Conservation (phyloP, 768 basidiomycete species). For the Russula emetica region DNA sequence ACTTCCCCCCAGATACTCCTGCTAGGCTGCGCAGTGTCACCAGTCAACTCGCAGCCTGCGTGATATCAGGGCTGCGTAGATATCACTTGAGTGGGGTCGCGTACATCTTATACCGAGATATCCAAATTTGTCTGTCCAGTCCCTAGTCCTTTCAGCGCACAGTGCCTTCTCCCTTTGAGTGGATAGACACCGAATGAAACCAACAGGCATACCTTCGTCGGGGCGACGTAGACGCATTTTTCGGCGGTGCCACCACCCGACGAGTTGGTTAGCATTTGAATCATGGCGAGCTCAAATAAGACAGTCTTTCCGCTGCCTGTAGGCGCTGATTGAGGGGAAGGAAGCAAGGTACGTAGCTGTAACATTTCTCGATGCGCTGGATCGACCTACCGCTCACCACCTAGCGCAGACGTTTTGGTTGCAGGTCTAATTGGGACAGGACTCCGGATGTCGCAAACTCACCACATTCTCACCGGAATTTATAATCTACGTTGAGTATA, state of each 20-base stretch:
- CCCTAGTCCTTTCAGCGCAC: slow-evolving; percentile 76
- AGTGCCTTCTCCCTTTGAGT: slow-evolving; percentile 53
- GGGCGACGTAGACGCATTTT: slow-evolving; percentile 90
- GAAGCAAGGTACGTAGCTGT: slow-evolving; percentile 10
- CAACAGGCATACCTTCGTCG: slow-evolving; percentile 63
- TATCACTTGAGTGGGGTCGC: slow-evolving; percentile 25
- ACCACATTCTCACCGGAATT: slow-evolving; percentile 64
- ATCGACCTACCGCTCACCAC: slow-evolving; percentile 60
- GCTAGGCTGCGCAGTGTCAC: slow-evolving; percentile 74
- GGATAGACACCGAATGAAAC: slow-evolving; percentile 1
- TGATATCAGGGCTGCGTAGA: slow-evolving; percentile 5
- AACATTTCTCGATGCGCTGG: background rate
- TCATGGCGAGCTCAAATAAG: slow-evolving; percentile 86
- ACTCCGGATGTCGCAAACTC: slow-evolving; percentile 27
- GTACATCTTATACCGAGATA: slow-evolving; percentile 71
- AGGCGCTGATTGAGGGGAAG: slow-evolving; percentile 55
- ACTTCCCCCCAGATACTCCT: slow-evolving; percentile 69
- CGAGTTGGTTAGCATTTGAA: slow-evolving; percentile 58
- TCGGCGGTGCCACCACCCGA: slow-evolving; percentile 35
- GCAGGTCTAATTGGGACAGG: background rate
- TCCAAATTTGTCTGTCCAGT: slow-evolving; percentile 82
- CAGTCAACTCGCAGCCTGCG: slow-evolving; percentile 84
- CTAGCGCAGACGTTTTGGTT: slow-evolving; percentile 36
- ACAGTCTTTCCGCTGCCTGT: slow-evolving; percentile 97
- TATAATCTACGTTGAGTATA: slow-evolving; percentile 45